These are phyloP conservation scores for Beauveria rudraprayagi DNA, from an alignment of 2,329 filamentous ascomycete genomes.

Conservation along the genomic window DNA sequence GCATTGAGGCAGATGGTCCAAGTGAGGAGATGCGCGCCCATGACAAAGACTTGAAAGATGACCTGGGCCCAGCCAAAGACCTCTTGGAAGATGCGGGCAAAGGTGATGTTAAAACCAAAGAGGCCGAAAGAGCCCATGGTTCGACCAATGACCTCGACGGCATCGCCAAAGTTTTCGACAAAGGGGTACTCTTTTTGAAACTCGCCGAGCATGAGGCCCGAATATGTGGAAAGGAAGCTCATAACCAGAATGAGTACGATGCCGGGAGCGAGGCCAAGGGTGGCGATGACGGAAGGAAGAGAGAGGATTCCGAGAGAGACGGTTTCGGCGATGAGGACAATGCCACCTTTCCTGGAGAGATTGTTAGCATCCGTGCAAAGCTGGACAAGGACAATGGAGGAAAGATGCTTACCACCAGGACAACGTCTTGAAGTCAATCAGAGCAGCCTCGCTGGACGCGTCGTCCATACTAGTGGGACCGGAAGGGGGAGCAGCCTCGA, in stretches of 20 bases:
- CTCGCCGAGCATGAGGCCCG: slow-evolving; percentile 48
- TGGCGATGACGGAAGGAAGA: slow-evolving; percentile 66
- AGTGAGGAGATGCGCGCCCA: slow-evolving; percentile 61
- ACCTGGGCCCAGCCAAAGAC: slow-evolving; percentile 51
- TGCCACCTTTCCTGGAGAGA: slow-evolving; percentile 32
- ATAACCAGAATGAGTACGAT: slow-evolving; percentile 61
- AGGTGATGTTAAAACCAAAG: slow-evolving; percentile 35
- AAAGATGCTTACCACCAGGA: slow-evolving; percentile 28
- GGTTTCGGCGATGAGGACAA: slow-evolving; percentile 36
- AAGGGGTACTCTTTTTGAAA: slow-evolving; percentile 65
- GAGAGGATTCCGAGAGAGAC: slow-evolving; percentile 53
- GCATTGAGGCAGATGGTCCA: slow-evolving; percentile 61
- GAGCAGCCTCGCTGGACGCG: slow-evolving; percentile 2
- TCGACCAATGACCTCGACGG: slow-evolving; percentile 47
- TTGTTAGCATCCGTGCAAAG: neutral
- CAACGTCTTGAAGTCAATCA: slow-evolving; percentile 30
- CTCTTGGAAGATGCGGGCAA: slow-evolving; percentile 49
- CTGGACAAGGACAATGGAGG: neutral
- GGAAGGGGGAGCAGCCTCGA: neutral
- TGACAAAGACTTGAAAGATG: slow-evolving; percentile 58
- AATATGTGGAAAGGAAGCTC: slow-evolving; percentile 60
- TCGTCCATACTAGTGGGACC: slow-evolving; percentile 1
- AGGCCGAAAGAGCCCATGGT: slow-evolving; percentile 39
- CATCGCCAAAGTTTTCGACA: slow-evolving; percentile 58
- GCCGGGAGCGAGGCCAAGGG: slow-evolving; percentile 65